Evolutionary conservation across 257 asterid species (phyloP).

Genomic region (Solanum neorickii): DNA sequence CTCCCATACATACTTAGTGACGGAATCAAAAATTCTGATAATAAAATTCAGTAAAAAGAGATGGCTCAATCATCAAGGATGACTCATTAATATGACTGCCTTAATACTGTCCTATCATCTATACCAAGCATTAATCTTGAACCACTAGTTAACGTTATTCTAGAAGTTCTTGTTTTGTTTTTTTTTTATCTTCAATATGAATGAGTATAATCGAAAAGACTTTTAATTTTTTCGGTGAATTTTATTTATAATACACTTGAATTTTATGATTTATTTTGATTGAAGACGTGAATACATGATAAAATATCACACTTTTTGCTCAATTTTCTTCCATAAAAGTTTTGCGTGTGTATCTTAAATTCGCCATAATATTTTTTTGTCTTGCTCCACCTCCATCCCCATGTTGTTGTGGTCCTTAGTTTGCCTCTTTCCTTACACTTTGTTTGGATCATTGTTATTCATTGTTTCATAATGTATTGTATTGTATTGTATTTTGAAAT

Average conservation of each 20-base stretch:
- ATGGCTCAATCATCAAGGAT: neutral
- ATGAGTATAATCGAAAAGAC: accelerated
- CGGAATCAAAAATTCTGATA: neutral
- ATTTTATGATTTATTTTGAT: neutral
- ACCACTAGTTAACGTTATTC: too few species aligned
- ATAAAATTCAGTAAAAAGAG: neutral
- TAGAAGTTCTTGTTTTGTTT: too few species aligned
- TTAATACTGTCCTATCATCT: neutral
- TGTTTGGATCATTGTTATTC: too few species aligned
- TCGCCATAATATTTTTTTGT: too few species aligned
- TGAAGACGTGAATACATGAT: neutral
- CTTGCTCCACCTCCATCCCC: too few species aligned
- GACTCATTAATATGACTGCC: neutral
- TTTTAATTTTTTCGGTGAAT: neutral
- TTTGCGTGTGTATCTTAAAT: neutral
- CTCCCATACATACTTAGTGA: neutral
- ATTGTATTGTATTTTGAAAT: too few species aligned
- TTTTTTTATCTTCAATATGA: neutral
- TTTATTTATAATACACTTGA: neutral
- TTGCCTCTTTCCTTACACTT: neutral
- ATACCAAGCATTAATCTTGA: neutral
- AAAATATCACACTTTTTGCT: neutral
- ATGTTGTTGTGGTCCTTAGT: neutral
- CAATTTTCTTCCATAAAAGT: neutral
- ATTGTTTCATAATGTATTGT: too few species aligned